These are phyloP conservation scores for Tricholoma terreum DNA, from an alignment of 768 basidiomycete genomes.

Conservation along the genomic window DNA sequence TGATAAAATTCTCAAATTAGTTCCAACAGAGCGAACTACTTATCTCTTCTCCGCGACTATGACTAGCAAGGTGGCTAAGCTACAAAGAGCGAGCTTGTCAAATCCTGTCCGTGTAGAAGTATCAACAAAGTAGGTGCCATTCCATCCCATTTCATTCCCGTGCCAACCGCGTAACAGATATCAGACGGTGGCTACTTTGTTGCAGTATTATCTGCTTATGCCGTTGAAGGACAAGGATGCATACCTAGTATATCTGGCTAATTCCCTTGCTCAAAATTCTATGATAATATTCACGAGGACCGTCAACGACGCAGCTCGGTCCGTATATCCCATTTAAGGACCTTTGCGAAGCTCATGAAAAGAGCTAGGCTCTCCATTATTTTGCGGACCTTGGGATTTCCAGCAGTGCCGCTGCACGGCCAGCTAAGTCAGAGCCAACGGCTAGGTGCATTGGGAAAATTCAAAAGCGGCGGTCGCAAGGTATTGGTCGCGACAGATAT, in stretches of 20 bases:
- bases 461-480: conserved; percentile 90
- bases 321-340: conserved; percentile 13
- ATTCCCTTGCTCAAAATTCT: conserved; percentile 86
- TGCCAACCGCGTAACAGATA: conserved; percentile 55
- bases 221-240: conserved; percentile 91
- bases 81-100: conserved; percentile 89
- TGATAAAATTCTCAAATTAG: conserved; percentile 93
- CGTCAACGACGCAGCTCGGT: conserved; percentile 89
- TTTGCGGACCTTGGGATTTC: conserved; percentile 86
- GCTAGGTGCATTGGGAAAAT: conserved; percentile 89
- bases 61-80: conserved; percentile 96
- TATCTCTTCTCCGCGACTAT: conserved; percentile 98
- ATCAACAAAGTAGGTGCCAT: conserved; percentile 71
- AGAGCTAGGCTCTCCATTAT: conserved; percentile 74
- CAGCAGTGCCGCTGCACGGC: conserved; percentile 94
- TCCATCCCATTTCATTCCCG: not conserved
- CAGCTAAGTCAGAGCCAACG: conserved; percentile 93
- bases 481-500: conserved; percentile 96
- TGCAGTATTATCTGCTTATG: conserved; percentile 95
- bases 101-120: conserved; percentile 96
- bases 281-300: conserved; percentile 97
- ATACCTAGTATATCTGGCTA: conserved; percentile 84
- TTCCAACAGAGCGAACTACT: conserved; percentile 92
- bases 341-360: not conserved
- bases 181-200: conserved; percentile 90